phyloP scores from a whole-genome alignment of 192 early-diverging fungal species.

The Podila epigama region DNA sequence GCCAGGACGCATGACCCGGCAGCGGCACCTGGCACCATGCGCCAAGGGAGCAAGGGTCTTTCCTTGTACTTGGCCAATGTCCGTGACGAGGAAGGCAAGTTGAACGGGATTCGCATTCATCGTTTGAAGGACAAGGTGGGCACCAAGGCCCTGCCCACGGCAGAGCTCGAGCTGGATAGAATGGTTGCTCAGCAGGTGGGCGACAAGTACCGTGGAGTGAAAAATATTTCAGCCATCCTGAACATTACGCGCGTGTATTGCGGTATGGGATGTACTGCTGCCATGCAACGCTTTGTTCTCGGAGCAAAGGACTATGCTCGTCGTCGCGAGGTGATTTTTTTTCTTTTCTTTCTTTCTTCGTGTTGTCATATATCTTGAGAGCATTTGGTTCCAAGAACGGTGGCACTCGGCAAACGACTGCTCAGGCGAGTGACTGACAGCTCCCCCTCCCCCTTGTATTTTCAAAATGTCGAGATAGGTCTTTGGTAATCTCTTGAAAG shows the following conservation, averaged over 20 bases:
- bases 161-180: constrained; percentile 68
- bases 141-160: constrained; percentile 76
- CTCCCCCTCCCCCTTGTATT: no score
- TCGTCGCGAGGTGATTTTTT: constrained; percentile 27
- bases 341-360: not conserved
- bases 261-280: constrained; percentile 57
- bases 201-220: constrained; percentile 59
- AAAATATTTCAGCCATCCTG: constrained; percentile 68
- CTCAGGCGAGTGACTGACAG: no score
- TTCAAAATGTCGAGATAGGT: no score
- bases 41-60: constrained; percentile 62
- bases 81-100: constrained; percentile 54
- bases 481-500: constrained; percentile 58
- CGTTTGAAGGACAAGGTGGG: constrained; percentile 76
- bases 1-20: constrained; percentile 60
- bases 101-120: constrained; percentile 70
- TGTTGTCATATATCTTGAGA: no score
- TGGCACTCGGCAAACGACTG: no score
- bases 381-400: no score
- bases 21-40: constrained; percentile 18
- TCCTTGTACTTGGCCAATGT: constrained; percentile 68
- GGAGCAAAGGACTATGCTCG: constrained; percentile 67
- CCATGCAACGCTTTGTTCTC: constrained; percentile 58
- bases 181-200: constrained; percentile 63
- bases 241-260: constrained; percentile 78